Conservation (phyloP, 2,329 filamentous ascomycete species). For the Sporothrix brasiliensis region DNA sequence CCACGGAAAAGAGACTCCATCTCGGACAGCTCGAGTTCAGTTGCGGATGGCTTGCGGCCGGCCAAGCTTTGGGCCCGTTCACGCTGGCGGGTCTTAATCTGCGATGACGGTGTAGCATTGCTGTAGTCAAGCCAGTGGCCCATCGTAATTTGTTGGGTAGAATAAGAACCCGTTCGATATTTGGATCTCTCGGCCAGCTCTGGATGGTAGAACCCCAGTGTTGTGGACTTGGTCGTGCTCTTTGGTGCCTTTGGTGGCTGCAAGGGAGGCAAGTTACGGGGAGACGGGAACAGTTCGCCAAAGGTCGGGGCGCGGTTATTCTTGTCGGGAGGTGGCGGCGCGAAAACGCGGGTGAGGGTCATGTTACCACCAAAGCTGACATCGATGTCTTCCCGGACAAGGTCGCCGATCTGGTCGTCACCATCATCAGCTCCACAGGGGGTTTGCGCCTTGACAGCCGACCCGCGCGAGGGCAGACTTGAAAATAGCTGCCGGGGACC, state of each 20-base stretch:
- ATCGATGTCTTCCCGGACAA: constrained; percentile 39
- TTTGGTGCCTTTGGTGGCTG: constrained; percentile 74
- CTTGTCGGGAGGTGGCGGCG: constrained; percentile 52
- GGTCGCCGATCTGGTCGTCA: constrained; percentile 59
- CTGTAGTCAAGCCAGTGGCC: constrained; percentile 73
- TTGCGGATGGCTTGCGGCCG: constrained; percentile 59
- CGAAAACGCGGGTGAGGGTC: constrained; percentile 66
- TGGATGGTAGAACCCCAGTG: constrained; percentile 45
- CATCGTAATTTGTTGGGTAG: constrained; percentile 64
- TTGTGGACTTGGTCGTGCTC: constrained; percentile 63
- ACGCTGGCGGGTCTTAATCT: constrained; percentile 65
- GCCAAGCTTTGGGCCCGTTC: constrained; percentile 71
- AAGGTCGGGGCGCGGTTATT: constrained; percentile 62
- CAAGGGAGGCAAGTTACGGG: constrained; percentile 64
- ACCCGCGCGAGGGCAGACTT: constrained; percentile 66
- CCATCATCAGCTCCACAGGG: constrained; percentile 32
- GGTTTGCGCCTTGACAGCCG: constrained; percentile 37
- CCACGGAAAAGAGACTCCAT: constrained; percentile 75
- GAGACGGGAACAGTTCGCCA: constrained; percentile 73
- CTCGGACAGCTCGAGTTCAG: constrained; percentile 64
- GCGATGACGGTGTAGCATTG: constrained; percentile 61
- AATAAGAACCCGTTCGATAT: constrained; percentile 63
- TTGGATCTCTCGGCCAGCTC: constrained; percentile 55
- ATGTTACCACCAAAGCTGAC: constrained; percentile 50
- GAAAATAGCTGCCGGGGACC: constrained; percentile 81